Percentiles rank a stretch among this genome's conserved stretches.
Evolutionary conservation across 345 rosid genomes (phyloP).

Genomic region (Hibiscus syriacus): DNA sequence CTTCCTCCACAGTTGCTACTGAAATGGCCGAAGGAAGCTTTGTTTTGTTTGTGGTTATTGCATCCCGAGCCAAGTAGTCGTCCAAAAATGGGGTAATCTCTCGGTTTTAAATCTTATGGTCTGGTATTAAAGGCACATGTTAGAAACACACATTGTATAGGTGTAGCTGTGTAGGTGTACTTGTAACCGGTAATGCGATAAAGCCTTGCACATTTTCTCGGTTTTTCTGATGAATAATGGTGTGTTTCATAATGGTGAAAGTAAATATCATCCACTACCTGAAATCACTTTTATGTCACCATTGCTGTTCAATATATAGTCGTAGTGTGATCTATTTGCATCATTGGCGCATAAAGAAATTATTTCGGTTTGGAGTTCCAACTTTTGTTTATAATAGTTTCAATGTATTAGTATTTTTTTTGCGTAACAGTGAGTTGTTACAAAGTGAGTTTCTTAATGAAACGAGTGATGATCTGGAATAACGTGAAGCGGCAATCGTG

Average conservation of each 20-base stretch:
- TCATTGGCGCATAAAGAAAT: not conserved
- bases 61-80: constrained; percentile 87
- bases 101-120: constrained; percentile 1
- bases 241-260: not conserved
- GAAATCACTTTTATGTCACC: not conserved
- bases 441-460: constrained; percentile 79
- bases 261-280: not conserved
- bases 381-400: not conserved
- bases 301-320: not conserved
- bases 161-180: not conserved
- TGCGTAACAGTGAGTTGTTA: constrained; percentile 61
- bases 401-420: not conserved
- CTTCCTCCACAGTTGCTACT: constrained; percentile 88
- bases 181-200: not conserved
- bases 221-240: not conserved
- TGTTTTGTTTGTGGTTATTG: constrained; percentile 86
- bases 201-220: not conserved
- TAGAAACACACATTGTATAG: not conserved
- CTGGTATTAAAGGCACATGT: not conserved
- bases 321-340: not conserved
- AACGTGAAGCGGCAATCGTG: constrained; percentile 77
- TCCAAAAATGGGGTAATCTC: constrained; percentile 62
- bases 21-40: constrained; percentile 87
- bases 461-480: constrained; percentile 65
- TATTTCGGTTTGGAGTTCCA: not conserved